Base-by-base conservation (phyloP, 1,284 basidiomycete species). In the Schizopora paradoxa region DNA sequence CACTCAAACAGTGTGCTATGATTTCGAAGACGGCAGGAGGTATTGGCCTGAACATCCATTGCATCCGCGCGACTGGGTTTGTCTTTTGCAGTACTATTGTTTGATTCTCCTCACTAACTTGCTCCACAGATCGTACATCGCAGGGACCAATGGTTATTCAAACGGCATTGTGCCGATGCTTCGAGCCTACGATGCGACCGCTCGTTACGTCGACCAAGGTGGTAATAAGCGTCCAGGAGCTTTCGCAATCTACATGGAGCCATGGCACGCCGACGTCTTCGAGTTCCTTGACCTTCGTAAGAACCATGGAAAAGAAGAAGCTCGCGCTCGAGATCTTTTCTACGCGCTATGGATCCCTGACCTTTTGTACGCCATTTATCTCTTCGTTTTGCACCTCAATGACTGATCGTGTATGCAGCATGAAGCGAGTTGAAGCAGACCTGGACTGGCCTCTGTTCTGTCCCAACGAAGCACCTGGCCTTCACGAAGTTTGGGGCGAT, bases 121-220 rank as follows among this genome's bases (percentile, higher is more conserved):
- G 47, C 52, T 39, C 32, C 46, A 21, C 33, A 86, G 86, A 6
- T 86, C 86, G 1, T 91, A 91, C 64, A 94, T 94, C 52, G 88
- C 91, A 5, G 91, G 94, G 28, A 98, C 94, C 41, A 97, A 97
- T 66, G 95, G 96, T 4, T 94, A 95, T 67, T 97, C 92, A 7
- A 99, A 99, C 61, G 96, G 96, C 54, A 98, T 99, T 60, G 91
- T 99, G 1, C 96, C 96, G 27, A 99, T 99, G 96, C 85, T 99
- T 41, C 90, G 96, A 50, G 95, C 92, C 0, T 99, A 87, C 66
- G 96, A 99, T 62, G 94, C 96, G 10, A 99, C 96, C 5, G 96
- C 96, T 25, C 91, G 96, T 43, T 99, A 99, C 63, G 96, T 99
- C 52, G 96, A 99, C 67, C 96, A 99, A 66, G 95, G 96, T 53